Percentiles rank a stretch among this genome's conserved stretches.
These are phyloP conservation scores for Cyberlindnera suaveolens DNA, from an alignment of 805 yeast genomes.

Conservation along the genomic window DNA sequence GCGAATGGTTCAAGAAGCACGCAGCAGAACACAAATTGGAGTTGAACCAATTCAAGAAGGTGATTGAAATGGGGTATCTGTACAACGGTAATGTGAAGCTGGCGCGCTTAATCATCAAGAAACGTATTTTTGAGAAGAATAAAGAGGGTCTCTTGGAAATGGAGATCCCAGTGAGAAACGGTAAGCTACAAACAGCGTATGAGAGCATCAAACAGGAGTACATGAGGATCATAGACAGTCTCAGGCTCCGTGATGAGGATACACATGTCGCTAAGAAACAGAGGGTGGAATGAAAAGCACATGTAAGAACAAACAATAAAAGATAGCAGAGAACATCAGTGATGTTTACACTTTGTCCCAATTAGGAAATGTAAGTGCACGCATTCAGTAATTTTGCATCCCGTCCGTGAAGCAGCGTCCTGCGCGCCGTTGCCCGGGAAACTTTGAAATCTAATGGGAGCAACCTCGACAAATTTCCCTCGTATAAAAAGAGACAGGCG, in stretches of 20 bases:
- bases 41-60: slow-evolving; percentile 68
- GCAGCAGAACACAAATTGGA: slow-evolving; percentile 53
- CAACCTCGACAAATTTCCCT: not conserved
- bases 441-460: not conserved
- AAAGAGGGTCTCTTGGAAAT: slow-evolving; percentile 67
- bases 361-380: not conserved
- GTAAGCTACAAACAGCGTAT: slow-evolving; percentile 73
- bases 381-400: not conserved
- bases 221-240: slow-evolving; percentile 36
- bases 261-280: slow-evolving; percentile 12
- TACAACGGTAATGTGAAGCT: slow-evolving; percentile 30
- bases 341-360: not conserved
- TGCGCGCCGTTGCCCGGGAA: not conserved
- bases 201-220: slow-evolving; percentile 67
- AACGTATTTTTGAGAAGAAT: slow-evolving; percentile 71
- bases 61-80: slow-evolving; percentile 65
- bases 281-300: slow-evolving; percentile 2
- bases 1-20: slow-evolving; percentile 35
- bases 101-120: slow-evolving; percentile 57
- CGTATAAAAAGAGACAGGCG: not conserved
- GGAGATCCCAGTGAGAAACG: slow-evolving; percentile 56
- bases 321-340: not conserved
- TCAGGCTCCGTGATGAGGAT: slow-evolving; percentile 14
- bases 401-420: not conserved
- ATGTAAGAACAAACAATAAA: not conserved